Percentiles rank a stretch among this genome's conserved stretches.
Conservation (phyloP, 2,329 filamentous ascomycete genomes). For the Aspergillus ruber region DNA sequence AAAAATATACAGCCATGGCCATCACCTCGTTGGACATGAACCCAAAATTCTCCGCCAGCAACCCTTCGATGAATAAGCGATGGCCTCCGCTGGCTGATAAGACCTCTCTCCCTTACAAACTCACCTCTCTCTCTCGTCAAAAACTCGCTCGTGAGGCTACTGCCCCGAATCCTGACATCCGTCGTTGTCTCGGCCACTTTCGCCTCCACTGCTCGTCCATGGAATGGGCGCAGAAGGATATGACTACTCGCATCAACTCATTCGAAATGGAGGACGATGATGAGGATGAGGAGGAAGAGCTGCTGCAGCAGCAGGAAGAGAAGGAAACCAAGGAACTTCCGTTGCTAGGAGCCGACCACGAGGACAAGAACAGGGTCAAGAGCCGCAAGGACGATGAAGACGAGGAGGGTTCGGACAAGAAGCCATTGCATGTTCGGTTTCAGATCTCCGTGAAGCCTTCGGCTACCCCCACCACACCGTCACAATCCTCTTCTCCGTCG, state of each 20-base stretch:
- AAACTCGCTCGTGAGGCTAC: conserved; percentile 30
- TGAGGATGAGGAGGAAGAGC: conserved; percentile 20
- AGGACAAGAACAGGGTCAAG: conserved; percentile 3
- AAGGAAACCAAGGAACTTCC: conserved; percentile 2
- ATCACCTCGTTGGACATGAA: conserved; percentile 13
- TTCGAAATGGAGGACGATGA: conserved; percentile 30
- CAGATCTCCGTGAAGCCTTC: conserved; percentile 9
- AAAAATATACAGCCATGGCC: conserved; percentile 14
- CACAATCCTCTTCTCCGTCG: conserved; percentile 1
- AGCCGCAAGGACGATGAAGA: background rate
- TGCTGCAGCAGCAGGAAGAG: conserved; percentile 10
- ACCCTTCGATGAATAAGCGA: conserved; percentile 25
- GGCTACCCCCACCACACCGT: background rate
- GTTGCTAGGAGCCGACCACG: conserved; percentile 5
- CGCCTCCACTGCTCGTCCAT: conserved; percentile 28
- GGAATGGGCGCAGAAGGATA: conserved; percentile 29
- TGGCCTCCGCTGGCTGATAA: conserved; percentile 32
- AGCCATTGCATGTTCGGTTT: conserved; percentile 11
- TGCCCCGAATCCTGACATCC: conserved; percentile 28
- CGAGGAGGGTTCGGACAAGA: conserved; percentile 1
- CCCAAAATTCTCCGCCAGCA: conserved; percentile 18
- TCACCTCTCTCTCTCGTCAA: conserved; percentile 30
- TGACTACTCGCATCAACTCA: conserved; percentile 30
- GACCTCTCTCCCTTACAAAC: conserved; percentile 28
- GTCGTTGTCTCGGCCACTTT: conserved; percentile 30